Evolutionary conservation across 306 rosid genomes (phyloP), one percentile per base, ranked within the genome.

Genomic region (Mucuna pruriens): DNA sequence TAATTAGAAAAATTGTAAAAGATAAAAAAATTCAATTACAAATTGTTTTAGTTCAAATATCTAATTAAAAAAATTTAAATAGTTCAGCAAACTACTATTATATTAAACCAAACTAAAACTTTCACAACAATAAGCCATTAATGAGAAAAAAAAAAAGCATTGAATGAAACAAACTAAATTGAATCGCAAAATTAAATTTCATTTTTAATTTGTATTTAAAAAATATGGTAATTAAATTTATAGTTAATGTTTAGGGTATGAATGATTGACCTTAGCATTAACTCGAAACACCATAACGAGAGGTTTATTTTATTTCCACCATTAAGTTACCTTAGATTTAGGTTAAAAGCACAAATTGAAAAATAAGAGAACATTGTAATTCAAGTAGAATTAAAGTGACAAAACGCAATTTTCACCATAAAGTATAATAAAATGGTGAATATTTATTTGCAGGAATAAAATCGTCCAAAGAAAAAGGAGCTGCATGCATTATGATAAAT

Each of bases 281-380:
- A 42, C 20, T 68, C 4, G 2, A 58, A 58, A 3, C 36, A 25
- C n/a, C 34, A 23, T 5, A 23, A 11, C 25, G 3, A 23, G 36
- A 9, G 57, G 22, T 58, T 11, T 58, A 58, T 25, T 58, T 23
- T 9, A 38, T 38, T 38, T 5, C 70, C 25, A 33, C 45, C 25
- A 16, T 63, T 7, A 16, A 71, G 11, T 69, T 44, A 15, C 74
- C 22, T 68, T 7, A 68, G 36, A 5, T n/a, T 23, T 49, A 72
- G 48, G 33, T 72, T 33, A 72, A 65, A 72, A 51, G 46, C 48
- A 34, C 34, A 11, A 54, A 6, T 73, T 36, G 51, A 55, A 74
- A 20, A 45, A 19, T 25, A 36, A 74, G 36, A 55, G 67, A 36
- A 55, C 25, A 74, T 20, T 20, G 64, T 51, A 26, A 74, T 20